phyloP scores from a whole-genome alignment of 805 yeast genomes.

The Yarrowia divulgata region DNA sequence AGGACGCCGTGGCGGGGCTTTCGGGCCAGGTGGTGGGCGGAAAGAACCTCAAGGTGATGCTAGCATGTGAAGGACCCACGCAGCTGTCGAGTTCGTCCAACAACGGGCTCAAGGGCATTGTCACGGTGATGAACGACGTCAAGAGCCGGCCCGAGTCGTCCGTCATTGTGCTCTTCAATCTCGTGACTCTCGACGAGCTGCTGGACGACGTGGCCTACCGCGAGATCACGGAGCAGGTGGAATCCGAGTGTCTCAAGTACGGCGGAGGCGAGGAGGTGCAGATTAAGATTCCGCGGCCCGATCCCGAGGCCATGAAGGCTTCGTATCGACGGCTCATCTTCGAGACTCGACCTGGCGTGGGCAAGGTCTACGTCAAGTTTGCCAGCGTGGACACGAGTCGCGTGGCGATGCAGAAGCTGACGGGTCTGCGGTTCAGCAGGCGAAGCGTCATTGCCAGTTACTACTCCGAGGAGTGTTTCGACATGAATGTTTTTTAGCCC shows the following conservation, averaged over 20 bases:
- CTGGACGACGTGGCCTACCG: constrained; percentile 57
- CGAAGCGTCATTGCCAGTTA: constrained; percentile 72
- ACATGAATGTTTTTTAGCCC: constrained; percentile 47
- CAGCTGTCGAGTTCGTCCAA: constrained; percentile 43
- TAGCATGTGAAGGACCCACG: constrained; percentile 51
- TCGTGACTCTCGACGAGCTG: constrained; percentile 69
- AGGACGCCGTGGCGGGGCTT: constrained; percentile 50
- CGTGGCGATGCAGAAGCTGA: constrained; percentile 62
- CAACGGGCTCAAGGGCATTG: constrained; percentile 49
- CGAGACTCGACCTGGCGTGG: constrained; percentile 63
- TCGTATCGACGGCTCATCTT: constrained; percentile 52
- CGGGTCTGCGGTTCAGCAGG: constrained; percentile 72
- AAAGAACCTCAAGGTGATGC: constrained; percentile 50
- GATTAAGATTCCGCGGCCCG: constrained; percentile 65
- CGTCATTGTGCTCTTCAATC: constrained; percentile 71
- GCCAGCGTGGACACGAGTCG: constrained; percentile 58
- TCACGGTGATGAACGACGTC: constrained; percentile 45
- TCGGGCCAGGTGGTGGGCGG: constrained; percentile 52
- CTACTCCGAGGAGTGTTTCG: constrained; percentile 60
- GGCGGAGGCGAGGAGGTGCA: constrained; percentile 63
- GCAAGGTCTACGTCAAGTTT: constrained; percentile 76
- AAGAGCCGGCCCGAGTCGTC: constrained; percentile 40
- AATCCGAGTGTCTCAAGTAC: constrained; percentile 56
- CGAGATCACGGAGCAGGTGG: constrained; percentile 62
- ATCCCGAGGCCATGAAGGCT: constrained; percentile 50